These are phyloP conservation scores for Plasmodium vinckei DNA, from an alignment of 169 alveolate genomes.

Conservation along the genomic window DNA sequence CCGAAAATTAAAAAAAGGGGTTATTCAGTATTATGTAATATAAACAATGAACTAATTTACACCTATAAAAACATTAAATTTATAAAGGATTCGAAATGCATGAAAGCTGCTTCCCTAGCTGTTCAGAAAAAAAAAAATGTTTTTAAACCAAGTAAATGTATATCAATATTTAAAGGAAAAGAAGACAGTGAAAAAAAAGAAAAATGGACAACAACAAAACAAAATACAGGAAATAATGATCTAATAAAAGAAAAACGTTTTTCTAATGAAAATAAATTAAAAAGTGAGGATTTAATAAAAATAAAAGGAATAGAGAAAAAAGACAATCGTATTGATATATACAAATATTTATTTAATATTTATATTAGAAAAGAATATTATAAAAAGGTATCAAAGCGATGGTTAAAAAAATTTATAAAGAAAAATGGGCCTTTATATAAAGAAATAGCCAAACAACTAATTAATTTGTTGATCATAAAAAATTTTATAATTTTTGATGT, in stretches of 20 bases:
- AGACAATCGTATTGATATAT: not conserved
- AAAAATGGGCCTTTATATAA: conserved; percentile 41
- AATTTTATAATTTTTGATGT: conserved; percentile 58
- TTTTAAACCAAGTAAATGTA: conserved; percentile 19
- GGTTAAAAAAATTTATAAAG: conserved; percentile 41
- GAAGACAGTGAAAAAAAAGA: not conserved
- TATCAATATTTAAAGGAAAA: conserved; percentile 1
- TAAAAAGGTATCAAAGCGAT: conserved; percentile 3
- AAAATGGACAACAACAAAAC: not conserved
- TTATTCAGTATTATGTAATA: not conserved
- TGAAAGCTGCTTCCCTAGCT: conserved; percentile 8
- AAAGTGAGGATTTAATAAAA: not conserved
- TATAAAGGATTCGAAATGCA: conserved; percentile 24
- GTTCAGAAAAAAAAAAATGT: not conserved
- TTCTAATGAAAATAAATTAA: not conserved
- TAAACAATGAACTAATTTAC: not conserved
- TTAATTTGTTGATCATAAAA: conserved; percentile 42
- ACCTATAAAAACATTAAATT: conserved; percentile 7
- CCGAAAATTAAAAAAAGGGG: not conserved
- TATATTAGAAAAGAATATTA: conserved; percentile 28
- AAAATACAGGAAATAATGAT: not conserved
- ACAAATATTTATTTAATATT: conserved; percentile 16
- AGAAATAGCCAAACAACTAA: conserved; percentile 28
- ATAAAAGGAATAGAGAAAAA: not conserved
- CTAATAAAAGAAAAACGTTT: not conserved